Evolutionary conservation across 805 yeast genomes (phyloP), one percentile per base, ranked within the genome.

Genomic region (Ogataea sp.): DNA sequence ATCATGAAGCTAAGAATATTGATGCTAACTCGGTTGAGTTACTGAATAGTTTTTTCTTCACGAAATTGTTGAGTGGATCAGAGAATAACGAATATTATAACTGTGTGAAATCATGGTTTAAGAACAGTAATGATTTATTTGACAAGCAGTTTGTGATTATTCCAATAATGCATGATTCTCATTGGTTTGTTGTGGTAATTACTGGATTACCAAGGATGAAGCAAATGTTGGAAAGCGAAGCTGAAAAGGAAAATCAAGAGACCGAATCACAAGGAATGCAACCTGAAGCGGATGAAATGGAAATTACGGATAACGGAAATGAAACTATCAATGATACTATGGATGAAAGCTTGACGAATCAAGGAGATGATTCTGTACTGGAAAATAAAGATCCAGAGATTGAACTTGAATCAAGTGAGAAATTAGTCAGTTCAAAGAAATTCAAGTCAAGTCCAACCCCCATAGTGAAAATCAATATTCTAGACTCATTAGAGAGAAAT

Each of bases 101-200:
- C 1, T 80, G 79, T 48, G 81, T 86, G 14, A 75, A 73, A 47
- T 70, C 81, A 35, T 93, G 97, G 97, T 74, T 93, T 10, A 66
- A 71, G 33, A 81, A 81, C 46, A 60, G 83, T 8, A 82, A 86
- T 45, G 42, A 39, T 2, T 56, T 80, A 2, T 70, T 78, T 58
- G 65, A 64, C 16, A 80, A 70, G 51, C 71, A 75, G 34, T 76
- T 70, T 50, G 64, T 87, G 2, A 70, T 89, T 2, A 67, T 90
- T 10, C 98, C 98, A 1, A 79, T 93, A 8, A 85, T 86, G 57
- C 84, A 80, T 45, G 71, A 71, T 31, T 65, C 74, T 30, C 98
- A 93, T 61, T 93, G 98, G 98, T 85, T 79, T 53, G 79, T 89
- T 34, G 80, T 85, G 21, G 72, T 90, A 4, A 73, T 90, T 4